Conservation (phyloP, 2,329 filamentous ascomycete genomes). For the Cordyceps farinosa region DNA sequence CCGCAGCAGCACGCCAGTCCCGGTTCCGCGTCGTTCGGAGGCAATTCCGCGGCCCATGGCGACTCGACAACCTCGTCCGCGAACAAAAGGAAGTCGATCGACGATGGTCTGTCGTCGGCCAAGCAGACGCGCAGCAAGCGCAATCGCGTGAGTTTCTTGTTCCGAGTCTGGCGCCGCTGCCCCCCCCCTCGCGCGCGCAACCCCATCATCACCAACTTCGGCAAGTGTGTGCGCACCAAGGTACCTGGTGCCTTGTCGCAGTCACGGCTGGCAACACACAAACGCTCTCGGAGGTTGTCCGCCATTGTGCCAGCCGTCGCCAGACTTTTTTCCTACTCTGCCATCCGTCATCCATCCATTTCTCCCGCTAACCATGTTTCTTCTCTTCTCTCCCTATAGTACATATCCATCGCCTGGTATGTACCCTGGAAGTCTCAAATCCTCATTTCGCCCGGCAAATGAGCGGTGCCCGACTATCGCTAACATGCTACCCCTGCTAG, state of each 20-base stretch:
- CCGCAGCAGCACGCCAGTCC: constrained; percentile 32
- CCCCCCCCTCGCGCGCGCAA: not conserved
- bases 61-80: constrained; percentile 23
- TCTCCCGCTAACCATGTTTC: constrained; percentile 3
- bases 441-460: constrained; percentile 2
- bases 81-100: constrained; percentile 39
- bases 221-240: not conserved
- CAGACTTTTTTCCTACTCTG: not conserved
- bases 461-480: not conserved
- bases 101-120: constrained; percentile 35
- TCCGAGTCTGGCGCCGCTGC: constrained; percentile 6
- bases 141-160: constrained; percentile 47
- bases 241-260: not conserved
- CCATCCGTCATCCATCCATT: not conserved
- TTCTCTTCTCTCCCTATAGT: constrained; percentile 33
- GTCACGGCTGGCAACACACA: not conserved
- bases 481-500: constrained; percentile 34
- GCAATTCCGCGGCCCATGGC: constrained; percentile 44
- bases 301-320: not conserved
- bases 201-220: not conserved
- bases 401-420: constrained; percentile 61
- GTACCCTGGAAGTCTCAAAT: constrained; percentile 23
- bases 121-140: constrained; percentile 59
- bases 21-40: constrained; percentile 42
- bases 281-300: not conserved